These are phyloP conservation scores for Purpureocillium takamizusanense DNA, from an alignment of 2,329 filamentous ascomycete genomes.

Conservation along the genomic window DNA sequence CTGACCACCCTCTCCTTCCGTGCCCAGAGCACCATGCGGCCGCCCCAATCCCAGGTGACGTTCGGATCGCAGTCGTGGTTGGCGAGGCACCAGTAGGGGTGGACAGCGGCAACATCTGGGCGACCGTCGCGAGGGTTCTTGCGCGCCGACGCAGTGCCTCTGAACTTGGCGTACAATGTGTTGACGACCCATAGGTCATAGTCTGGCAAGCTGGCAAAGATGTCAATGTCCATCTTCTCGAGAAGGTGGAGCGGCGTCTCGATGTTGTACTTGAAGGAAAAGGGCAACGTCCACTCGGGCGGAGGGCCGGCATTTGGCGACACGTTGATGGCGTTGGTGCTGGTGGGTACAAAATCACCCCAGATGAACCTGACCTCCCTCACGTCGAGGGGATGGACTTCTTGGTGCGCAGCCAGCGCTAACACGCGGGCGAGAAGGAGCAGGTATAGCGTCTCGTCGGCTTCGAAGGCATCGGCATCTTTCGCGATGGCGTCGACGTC, in stretches of 20 bases:
- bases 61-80: slow-evolving; percentile 97
- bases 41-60: slow-evolving; percentile 88
- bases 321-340: slow-evolving; percentile 43
- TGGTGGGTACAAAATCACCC: slow-evolving; percentile 53
- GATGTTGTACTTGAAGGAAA: slow-evolving; percentile 69
- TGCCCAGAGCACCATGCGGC: slow-evolving; percentile 62
- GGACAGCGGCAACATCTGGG: slow-evolving; percentile 86
- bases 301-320: slow-evolving; percentile 46
- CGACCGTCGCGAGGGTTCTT: slow-evolving; percentile 68
- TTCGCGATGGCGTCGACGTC: slow-evolving; percentile 58
- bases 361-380: slow-evolving; percentile 59
- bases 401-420: slow-evolving; percentile 54
- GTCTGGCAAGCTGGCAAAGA: slow-evolving; percentile 48
- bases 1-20: slow-evolving; percentile 48
- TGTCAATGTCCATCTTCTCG: slow-evolving; percentile 77
- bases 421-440: slow-evolving; percentile 53
- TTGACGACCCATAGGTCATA: slow-evolving; percentile 82
- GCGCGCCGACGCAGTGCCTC: slow-evolving; percentile 82
- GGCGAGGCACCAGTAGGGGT: slow-evolving; percentile 91
- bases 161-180: slow-evolving; percentile 85
- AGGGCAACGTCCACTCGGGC: slow-evolving; percentile 61
- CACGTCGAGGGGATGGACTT: slow-evolving; percentile 54
- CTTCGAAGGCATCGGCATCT: slow-evolving; percentile 50
- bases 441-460: slow-evolving; percentile 53
- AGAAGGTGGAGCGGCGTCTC: slow-evolving; percentile 67